These are phyloP conservation scores for Lipomyces yamadae DNA, from an alignment of 805 yeast species.

Conservation along the genomic window DNA sequence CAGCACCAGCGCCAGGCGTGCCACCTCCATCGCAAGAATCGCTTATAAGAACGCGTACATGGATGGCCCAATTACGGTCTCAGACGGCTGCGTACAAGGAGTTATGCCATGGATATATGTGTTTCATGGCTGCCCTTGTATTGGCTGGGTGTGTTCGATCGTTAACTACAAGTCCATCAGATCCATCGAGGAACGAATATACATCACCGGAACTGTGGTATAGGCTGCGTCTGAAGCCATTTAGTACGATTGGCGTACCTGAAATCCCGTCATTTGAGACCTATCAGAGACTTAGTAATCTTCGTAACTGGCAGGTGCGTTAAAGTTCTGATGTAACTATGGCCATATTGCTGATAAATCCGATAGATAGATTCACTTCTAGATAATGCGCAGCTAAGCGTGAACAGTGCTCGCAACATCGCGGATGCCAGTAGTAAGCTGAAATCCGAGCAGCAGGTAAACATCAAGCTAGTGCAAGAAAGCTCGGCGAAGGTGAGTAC, in stretches of 20 bases:
- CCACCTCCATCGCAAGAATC: conserved; percentile 6
- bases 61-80: conserved; percentile 36
- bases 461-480: conserved; percentile 11
- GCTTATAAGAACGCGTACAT: not conserved
- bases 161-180: not conserved
- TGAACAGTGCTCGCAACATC: conserved; percentile 8
- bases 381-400: conserved; percentile 9
- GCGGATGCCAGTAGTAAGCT: conserved; percentile 13
- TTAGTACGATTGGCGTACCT: conserved; percentile 80
- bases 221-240: conserved; percentile 74
- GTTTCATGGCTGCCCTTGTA: conserved; percentile 26
- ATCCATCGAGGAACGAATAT: conserved; percentile 4
- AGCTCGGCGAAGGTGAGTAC: conserved; percentile 1
- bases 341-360: not conserved
- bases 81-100: conserved; percentile 15
- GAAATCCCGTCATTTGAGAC: conserved; percentile 58
- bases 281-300: conserved; percentile 31
- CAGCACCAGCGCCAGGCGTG: conserved; percentile 37
- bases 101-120: conserved; percentile 19
- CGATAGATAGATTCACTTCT: conserved; percentile 15
- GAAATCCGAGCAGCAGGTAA: conserved; percentile 9
- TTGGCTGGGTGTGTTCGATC: conserved; percentile 17
- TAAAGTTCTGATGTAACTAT: not conserved
- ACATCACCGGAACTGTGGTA: conserved; percentile 48
- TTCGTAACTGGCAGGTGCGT: conserved; percentile 15